Conservation (phyloP, 23 red algal species). For the Gracilariopsis chorda region DNA sequence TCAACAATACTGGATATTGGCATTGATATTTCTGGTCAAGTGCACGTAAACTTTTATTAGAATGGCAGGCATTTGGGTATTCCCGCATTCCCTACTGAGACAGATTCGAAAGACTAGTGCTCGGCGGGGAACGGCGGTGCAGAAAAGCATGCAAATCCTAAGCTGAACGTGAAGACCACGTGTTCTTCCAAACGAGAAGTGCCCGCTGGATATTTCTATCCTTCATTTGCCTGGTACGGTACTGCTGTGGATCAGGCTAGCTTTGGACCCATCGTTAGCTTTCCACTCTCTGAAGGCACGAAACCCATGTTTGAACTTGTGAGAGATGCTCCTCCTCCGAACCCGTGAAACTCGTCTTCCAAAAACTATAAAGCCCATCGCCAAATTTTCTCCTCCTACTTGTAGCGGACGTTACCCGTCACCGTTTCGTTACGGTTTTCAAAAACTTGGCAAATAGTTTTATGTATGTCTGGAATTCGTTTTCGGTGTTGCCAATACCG, state of each 20-base stretch:
- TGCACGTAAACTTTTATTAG: constrained; percentile 54
- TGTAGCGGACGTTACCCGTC: no score
- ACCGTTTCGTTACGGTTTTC: no score
- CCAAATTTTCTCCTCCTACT: no score
- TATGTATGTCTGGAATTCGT: no score
- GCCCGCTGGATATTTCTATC: constrained; percentile 33
- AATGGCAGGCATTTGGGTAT: constrained; percentile 49
- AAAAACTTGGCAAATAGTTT: no score
- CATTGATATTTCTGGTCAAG: neutral
- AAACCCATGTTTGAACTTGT: constrained; percentile 5
- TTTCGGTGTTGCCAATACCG: no score
- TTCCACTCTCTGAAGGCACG: neutral
- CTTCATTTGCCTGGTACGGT: constrained; percentile 50
- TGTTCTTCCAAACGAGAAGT: neutral
- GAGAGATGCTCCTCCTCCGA: neutral
- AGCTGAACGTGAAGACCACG: neutral
- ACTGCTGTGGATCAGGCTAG: constrained; percentile 22
- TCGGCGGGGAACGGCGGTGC: neutral
- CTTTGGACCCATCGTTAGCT: constrained; percentile 60
- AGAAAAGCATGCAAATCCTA: neutral
- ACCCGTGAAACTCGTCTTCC: no score
- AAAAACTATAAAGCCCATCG: no score
- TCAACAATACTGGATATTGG: neutral
- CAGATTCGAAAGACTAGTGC: neutral
- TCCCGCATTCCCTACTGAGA: neutral